These are phyloP conservation scores for Euphorbia peplus DNA, from an alignment of 345 rosid species.

Conservation along the genomic window DNA sequence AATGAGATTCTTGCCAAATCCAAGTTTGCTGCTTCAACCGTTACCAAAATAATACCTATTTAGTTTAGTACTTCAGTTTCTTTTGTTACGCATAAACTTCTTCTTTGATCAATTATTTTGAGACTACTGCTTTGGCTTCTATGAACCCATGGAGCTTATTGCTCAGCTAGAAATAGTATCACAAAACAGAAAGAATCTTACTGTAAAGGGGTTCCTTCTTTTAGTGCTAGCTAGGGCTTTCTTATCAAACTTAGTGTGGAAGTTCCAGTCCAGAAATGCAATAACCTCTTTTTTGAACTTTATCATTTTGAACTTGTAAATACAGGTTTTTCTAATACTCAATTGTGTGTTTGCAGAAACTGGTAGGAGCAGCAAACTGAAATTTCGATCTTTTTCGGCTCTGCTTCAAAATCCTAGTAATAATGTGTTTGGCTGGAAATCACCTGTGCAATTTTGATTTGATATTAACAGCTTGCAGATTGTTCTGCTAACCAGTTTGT, in stretches of 20 bases:
- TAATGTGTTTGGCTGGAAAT: constrained; percentile 18
- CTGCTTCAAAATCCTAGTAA: constrained; percentile 21
- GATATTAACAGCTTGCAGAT: constrained; percentile 24
- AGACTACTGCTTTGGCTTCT: background rate
- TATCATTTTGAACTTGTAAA: background rate
- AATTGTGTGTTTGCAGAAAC: constrained; percentile 33
- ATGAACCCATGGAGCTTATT: background rate
- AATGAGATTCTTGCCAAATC: constrained; percentile 13
- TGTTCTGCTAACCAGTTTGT: constrained; percentile 13
- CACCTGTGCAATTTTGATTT: constrained; percentile 10
- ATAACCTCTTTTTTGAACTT: background rate
- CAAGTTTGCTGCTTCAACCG: constrained; percentile 1
- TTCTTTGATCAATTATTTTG: too few relatives aligned
- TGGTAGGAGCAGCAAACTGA: constrained; percentile 44
- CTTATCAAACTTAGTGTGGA: background rate
- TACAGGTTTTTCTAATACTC: constrained; percentile 16
- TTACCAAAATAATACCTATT: too few relatives aligned
- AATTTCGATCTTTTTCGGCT: constrained; percentile 12
- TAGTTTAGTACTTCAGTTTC: too few relatives aligned
- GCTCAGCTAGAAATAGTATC: background rate
- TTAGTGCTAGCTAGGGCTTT: background rate
- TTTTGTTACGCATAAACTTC: too few relatives aligned
- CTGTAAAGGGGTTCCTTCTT: background rate
- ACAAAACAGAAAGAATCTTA: background rate
- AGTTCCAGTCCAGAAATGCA: background rate